Conservation (phyloP, 164 flowering plant genomes). For the Vitis rotundifolia region DNA sequence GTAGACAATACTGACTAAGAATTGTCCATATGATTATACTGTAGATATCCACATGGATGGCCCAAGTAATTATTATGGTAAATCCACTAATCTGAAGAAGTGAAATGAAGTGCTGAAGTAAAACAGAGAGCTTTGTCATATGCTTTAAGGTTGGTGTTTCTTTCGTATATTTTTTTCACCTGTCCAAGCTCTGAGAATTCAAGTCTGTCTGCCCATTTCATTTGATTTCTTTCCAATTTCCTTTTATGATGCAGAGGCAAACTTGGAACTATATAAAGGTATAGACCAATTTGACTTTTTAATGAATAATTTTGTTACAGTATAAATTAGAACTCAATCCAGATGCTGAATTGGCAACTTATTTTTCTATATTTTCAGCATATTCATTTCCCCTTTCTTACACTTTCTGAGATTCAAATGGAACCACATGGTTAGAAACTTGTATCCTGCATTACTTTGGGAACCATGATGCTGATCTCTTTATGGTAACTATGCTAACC, state of each 20-base stretch:
- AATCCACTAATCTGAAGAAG: conserved; percentile 4
- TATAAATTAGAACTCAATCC: too few relatives aligned
- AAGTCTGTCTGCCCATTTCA: neutral
- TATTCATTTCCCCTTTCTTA: too few relatives aligned
- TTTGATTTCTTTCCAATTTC: neutral
- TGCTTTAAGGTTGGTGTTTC: neutral
- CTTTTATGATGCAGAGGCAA: neutral
- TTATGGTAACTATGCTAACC: too few relatives aligned
- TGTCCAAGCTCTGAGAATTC: neutral
- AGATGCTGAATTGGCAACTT: too few relatives aligned
- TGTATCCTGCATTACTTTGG: too few relatives aligned
- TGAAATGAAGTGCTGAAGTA: conserved; percentile 2
- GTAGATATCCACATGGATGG: conserved; percentile 20
- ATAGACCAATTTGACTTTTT: too few relatives aligned
- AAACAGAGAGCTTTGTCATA: neutral
- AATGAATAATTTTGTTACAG: too few relatives aligned
- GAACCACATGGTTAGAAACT: too few relatives aligned
- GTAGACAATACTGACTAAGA: conserved; percentile 16
- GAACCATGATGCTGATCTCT: too few relatives aligned
- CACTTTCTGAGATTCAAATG: too few relatives aligned
- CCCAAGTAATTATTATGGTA: neutral
- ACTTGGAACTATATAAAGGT: neutral
- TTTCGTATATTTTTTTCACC: neutral
- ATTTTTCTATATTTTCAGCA: too few relatives aligned
- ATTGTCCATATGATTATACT: conserved; percentile 4